Evolutionary conservation across 2,329 filamentous ascomycete species (phyloP).

Genomic region (Diaporthe eres): DNA sequence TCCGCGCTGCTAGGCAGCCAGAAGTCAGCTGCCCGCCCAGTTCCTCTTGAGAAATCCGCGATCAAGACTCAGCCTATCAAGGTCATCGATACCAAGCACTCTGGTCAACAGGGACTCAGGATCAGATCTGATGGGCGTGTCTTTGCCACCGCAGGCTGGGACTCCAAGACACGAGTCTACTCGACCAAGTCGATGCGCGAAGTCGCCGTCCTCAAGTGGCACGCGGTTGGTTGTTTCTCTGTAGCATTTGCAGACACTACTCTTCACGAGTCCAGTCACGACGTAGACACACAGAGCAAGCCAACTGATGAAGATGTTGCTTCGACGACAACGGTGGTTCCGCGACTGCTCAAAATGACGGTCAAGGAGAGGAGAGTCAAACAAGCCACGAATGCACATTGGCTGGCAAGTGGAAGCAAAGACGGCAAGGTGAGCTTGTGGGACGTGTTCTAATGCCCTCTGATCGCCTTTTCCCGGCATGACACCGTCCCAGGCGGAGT

Average conservation of each 20-base stretch:
- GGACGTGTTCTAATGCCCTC: constrained; percentile 81
- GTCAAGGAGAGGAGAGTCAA: constrained; percentile 75
- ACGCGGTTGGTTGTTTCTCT: constrained; percentile 88
- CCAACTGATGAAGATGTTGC: constrained; percentile 21
- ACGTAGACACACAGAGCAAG: constrained; percentile 8
- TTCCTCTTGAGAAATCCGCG: constrained; percentile 6
- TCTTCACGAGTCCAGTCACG: neutral
- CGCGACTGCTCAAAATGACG: constrained; percentile 54
- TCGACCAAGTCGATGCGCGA: constrained; percentile 85
- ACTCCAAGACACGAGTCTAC: constrained; percentile 85
- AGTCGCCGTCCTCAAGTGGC: constrained; percentile 94
- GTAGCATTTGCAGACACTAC: constrained; percentile 75
- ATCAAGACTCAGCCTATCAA: constrained; percentile 67
- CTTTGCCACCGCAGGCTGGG: constrained; percentile 95
- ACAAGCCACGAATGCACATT: constrained; percentile 81
- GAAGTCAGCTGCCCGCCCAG: constrained; percentile 35
- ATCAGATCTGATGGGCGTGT: constrained; percentile 86
- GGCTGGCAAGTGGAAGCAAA: constrained; percentile 91
- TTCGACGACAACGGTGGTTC: constrained; percentile 46
- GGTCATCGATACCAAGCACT: constrained; percentile 82
- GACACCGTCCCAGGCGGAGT: neutral
- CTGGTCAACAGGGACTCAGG: constrained; percentile 86
- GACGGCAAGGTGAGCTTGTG: constrained; percentile 96
- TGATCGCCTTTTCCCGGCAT: neutral
- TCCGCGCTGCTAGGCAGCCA: constrained; percentile 36